Conservation (phyloP, 108 stramenopile genomes). For the Pseudonitzschia pungens region DNA sequence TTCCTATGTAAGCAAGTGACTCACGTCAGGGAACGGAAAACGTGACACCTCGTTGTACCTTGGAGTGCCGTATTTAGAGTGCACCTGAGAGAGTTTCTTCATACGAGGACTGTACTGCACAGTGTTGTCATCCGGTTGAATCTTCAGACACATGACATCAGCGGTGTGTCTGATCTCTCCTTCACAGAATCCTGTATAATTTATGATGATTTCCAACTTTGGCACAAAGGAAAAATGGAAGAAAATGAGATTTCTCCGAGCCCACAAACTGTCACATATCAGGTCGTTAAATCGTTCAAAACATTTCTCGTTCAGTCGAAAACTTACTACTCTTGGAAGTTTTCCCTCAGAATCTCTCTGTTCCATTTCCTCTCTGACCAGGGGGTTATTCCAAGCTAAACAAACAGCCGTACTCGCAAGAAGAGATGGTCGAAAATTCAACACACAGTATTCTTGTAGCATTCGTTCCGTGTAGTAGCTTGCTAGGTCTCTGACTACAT, state of each 20-base stretch:
- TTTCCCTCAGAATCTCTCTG: neutral
- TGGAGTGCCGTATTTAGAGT: conserved; percentile 57
- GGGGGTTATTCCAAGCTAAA: conserved; percentile 72
- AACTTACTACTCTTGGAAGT: conserved; percentile 22
- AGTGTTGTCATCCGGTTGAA: conserved; percentile 1
- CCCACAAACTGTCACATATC: neutral
- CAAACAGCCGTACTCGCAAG: conserved; percentile 87
- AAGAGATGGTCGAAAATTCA: conserved; percentile 84
- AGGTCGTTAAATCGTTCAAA: neutral
- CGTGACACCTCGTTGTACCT: conserved; percentile 54
- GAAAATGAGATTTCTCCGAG: neutral
- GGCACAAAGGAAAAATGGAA: conserved; percentile 37
- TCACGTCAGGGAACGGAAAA: conserved; percentile 32
- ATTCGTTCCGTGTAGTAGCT: conserved; percentile 93
- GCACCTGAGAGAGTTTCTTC: conserved; percentile 58
- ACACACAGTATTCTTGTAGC: conserved; percentile 91
- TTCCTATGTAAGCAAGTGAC: neutral
- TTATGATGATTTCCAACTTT: conserved; percentile 23
- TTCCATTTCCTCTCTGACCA: conserved; percentile 10
- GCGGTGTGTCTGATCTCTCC: conserved; percentile 37
- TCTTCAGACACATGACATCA: conserved; percentile 5
- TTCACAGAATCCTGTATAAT: conserved; percentile 57
- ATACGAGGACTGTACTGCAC: conserved; percentile 21
- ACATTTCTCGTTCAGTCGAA: neutral
- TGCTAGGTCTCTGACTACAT: conserved; percentile 53